Percentiles rank a stretch among this genome's conserved stretches.
These are phyloP conservation scores for Citrullus mucosospermus DNA, from an alignment of 306 rosid species.

Conservation along the genomic window DNA sequence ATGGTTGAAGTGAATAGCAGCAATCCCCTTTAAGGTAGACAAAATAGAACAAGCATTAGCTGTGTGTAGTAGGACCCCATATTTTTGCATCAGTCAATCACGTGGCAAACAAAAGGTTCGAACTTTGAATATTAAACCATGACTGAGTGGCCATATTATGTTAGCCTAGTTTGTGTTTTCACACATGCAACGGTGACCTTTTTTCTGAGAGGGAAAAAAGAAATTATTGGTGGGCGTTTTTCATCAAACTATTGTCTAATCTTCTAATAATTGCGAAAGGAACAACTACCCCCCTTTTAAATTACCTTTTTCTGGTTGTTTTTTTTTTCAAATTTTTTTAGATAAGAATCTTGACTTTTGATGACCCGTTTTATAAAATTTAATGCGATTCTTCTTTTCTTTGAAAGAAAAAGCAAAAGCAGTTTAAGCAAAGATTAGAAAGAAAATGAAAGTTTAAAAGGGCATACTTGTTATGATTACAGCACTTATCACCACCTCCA, in stretches of 20 bases:
- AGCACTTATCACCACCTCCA: neutral
- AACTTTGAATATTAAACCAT: constrained; percentile 29
- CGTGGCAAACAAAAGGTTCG: constrained; percentile 33
- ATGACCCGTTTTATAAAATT: neutral
- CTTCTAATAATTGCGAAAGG: constrained; percentile 14
- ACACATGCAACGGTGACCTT: constrained; percentile 22
- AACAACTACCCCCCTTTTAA: constrained; percentile 6
- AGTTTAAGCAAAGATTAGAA: neutral
- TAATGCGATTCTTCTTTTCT: neutral
- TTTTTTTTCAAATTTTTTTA: neutral
- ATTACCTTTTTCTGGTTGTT: neutral
- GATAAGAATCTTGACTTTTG: constrained; percentile 5
- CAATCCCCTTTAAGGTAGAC: neutral
- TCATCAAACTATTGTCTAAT: constrained; percentile 44
- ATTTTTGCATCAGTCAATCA: constrained; percentile 28
- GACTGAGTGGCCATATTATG: constrained; percentile 17
- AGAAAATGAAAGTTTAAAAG: neutral
- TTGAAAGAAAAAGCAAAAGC: neutral
- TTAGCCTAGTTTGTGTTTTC: constrained; percentile 19
- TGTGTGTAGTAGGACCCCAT: constrained; percentile 11
- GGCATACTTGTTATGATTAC: neutral
- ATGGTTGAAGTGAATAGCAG: neutral
- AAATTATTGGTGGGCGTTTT: constrained; percentile 33
- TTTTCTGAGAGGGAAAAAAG: neutral
- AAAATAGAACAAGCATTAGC: constrained; percentile 4